phyloP scores from a whole-genome alignment of 768 basidiomycete species.

The Suillus placidus region DNA sequence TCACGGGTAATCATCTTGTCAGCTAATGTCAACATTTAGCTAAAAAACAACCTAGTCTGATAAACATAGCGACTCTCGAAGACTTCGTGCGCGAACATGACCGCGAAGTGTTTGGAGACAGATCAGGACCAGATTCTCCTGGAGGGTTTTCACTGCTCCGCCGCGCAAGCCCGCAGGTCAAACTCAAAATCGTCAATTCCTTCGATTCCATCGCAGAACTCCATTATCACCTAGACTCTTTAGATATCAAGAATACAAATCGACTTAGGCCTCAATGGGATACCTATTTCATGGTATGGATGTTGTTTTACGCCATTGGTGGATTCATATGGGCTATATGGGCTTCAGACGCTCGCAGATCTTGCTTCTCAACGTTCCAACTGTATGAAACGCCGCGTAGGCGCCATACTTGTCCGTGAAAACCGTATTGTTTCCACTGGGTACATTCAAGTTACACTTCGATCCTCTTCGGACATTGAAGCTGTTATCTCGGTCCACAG shows the following conservation, averaged over 20 bases:
- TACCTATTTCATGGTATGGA: constrained; percentile 90
- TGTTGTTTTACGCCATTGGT: constrained; percentile 1
- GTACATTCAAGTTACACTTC: constrained; percentile 40
- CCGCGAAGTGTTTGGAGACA: constrained; percentile 58
- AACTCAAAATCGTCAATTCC: constrained; percentile 66
- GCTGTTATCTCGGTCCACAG: constrained; percentile 38
- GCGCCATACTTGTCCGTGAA: constrained; percentile 88
- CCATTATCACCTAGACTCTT: constrained; percentile 60
- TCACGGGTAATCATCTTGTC: constrained; percentile 38
- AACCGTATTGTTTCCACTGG: constrained; percentile 80
- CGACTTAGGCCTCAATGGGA: constrained; percentile 92
- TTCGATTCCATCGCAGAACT: constrained; percentile 58
- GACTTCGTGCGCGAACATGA: constrained; percentile 80
- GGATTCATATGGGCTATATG: constrained; percentile 11
- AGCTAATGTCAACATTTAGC: background rate
- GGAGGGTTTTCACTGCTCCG: constrained; percentile 13
- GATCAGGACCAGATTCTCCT: constrained; percentile 22
- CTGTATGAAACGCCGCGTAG: constrained; percentile 97
- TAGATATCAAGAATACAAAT: constrained; percentile 72
- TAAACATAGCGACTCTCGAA: constrained; percentile 44
- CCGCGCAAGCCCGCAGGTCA: constrained; percentile 46
- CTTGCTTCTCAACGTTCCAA: constrained; percentile 89
- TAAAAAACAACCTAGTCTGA: background rate
- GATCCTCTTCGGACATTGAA: background rate
- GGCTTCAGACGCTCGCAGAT: constrained; percentile 76